Evolutionary conservation across 805 yeast species (phyloP), one percentile per base, ranked within the genome.

Genomic region (Nakazawaea ambrosiae): DNA sequence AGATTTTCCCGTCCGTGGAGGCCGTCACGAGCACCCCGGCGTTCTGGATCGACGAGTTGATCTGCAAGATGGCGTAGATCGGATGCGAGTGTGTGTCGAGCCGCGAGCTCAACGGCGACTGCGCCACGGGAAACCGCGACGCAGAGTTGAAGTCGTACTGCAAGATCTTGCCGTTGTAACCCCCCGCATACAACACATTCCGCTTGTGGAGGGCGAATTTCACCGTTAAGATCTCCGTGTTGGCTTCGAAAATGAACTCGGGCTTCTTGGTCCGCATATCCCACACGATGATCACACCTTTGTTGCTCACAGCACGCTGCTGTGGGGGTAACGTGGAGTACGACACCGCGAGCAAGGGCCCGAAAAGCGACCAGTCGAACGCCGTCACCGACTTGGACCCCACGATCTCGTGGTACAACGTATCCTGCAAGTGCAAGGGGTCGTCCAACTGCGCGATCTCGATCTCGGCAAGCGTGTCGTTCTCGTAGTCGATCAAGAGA

Each of bases 131-230:
- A 12, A 14, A 17, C 15, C 29, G 24, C 4, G 38, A 31, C 10
- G 14, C 24, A 1, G 38, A 24, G 4, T n/a, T 27, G n/a, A 65
- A 43, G 37, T 66, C 68, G 68, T 68, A 66, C 27, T 63, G 51
- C 9, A 57, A 61, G 2, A 66, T 39, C 24, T 52, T 54, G 1
- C 73, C 73, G 42, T 59, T 58, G 4, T 44, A 43, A 22, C 63
- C 48, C 0, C 70, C 69, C 3, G 61, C 72, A 27, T 63, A 50
- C 1, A 66, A 43, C 27, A 57, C 55, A 23, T 47, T 44, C 3
- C 53, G 47, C 24, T 51, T 51, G 8, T 47, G 41, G 17, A 44
- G 40, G 31, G 61, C 68, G 31, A 64, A 61, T 31, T 48, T 49
- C 14, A 63, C 47, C 3, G 34, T 27, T 10, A 54, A 40, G 12